A percentile compares a stretch with the other conserved stretches of the same genome.
These are phyloP conservation scores for Luzula sylvatica DNA, from an alignment of 176 grass and related monocot genomes.

Conservation along the genomic window DNA sequence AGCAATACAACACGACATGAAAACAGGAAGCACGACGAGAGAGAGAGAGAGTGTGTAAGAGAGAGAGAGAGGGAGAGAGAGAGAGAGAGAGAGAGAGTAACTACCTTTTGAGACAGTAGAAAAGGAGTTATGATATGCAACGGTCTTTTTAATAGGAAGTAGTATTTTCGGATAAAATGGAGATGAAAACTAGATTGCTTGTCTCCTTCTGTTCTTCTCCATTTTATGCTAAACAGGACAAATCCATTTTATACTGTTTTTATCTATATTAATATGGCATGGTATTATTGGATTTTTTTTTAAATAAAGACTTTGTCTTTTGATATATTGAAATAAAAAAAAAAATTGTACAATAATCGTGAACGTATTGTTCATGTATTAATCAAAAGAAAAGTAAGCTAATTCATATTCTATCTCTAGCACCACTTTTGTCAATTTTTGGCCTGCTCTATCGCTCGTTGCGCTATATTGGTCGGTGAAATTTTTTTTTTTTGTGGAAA, in stretches of 20 bases:
- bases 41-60: neutral
- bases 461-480: too few species aligned
- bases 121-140: constrained; percentile 6
- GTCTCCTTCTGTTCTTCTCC: neutral
- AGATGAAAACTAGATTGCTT: neutral
- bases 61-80: neutral
- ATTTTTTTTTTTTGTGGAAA: too few species aligned
- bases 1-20: constrained; percentile 1
- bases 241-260: neutral
- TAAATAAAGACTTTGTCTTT: too few species aligned
- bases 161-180: neutral
- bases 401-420: too few species aligned
- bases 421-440: too few species aligned
- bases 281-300: too few species aligned
- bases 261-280: too few species aligned
- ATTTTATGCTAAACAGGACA: neutral
- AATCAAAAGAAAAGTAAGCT: too few species aligned
- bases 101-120: constrained; percentile 12
- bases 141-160: constrained; percentile 12
- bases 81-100: neutral
- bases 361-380: too few species aligned
- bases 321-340: too few species aligned
- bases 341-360: too few species aligned
- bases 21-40: constrained; percentile 4
- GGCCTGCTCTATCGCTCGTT: too few species aligned